Percentiles rank a stretch among this genome's conserved stretches.
Evolutionary conservation across 1,284 basidiomycete species (phyloP).

Genomic region (Coriolopsis trogii): DNA sequence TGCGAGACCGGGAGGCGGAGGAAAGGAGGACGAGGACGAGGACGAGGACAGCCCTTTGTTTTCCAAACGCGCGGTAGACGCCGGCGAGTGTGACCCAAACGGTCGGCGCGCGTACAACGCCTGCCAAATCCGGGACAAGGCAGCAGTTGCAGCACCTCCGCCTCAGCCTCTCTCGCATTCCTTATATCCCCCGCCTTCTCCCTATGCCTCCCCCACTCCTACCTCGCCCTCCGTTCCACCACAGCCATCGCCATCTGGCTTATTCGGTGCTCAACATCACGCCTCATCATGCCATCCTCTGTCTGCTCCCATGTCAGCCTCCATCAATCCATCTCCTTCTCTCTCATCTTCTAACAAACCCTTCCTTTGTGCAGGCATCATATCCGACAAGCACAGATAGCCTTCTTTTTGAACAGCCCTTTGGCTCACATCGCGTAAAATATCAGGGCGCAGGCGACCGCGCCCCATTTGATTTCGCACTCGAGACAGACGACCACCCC

Average conservation of each 20-base stretch:
- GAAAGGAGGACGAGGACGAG: neutral
- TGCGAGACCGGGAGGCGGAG: no score
- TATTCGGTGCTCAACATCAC: no score
- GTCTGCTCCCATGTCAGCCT: conserved; percentile 23
- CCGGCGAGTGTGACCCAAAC: conserved; percentile 3
- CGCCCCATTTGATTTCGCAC: conserved; percentile 58
- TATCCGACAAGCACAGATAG: conserved; percentile 34
- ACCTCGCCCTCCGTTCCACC: conserved; percentile 1
- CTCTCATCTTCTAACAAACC: neutral
- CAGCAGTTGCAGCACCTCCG: conserved; percentile 14
- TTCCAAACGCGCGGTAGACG: conserved; percentile 25
- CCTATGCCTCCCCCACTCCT: conserved; percentile 3
- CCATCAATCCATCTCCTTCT: conserved; percentile 6
- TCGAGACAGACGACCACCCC: conserved; percentile 51
- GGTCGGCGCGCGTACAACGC: conserved; percentile 22
- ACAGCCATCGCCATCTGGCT: no score
- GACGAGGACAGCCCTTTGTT: conserved; percentile 23
- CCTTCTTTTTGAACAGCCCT: conserved; percentile 33
- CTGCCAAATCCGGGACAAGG: conserved; percentile 29
- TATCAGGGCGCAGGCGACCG: conserved; percentile 33
- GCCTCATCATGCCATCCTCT: conserved; percentile 18
- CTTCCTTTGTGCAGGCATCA: conserved; percentile 16
- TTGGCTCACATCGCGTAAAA: conserved; percentile 34
- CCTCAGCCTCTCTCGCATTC: no score
- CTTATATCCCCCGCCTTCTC: conserved; percentile 18